Evolutionary conservation across 2,329 filamentous ascomycete species (phyloP), one percentile per base, ranked within the genome.

Genomic region (Cercospora berteroae): DNA sequence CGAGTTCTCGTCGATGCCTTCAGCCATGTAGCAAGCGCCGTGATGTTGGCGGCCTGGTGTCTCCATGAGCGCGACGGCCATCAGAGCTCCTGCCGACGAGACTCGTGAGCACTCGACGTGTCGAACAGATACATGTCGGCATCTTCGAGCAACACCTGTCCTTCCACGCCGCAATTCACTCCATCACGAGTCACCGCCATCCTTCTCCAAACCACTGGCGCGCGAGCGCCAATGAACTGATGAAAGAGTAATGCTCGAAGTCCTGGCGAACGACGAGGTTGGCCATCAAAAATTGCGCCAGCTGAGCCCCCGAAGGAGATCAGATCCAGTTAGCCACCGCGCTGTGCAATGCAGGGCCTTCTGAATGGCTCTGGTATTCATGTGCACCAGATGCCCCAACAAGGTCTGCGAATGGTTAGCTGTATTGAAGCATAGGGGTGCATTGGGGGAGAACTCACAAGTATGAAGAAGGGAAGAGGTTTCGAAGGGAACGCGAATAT

Each of bases 271-370:
- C 48, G 13, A 36, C 16, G 16, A 33, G 27, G 27, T 6, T 58
- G 55, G 55, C 27, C 27, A 58, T 58, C 31, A 36, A 58, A 52
- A 52, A 52, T 52, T 52, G 23, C 48, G 48, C 48, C 48, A 52
- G 48, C 48, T 58, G 55, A 58, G 31, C 27, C 55, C 55, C 29
- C 55, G 63, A 65, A 65, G 63, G 63, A 65, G 63, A 65, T 48
- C 29, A 55, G 50, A 55, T 55, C 50, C 50, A 55, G 20, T 25
- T 9, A 25, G 50, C 50, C 50, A 29, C 63, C 63, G 57, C 63
- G 63, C 63, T 60, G 63, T 65, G 63, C 63, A 65, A 65, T 65
- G 63, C 57, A 65, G 63, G 55, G 42, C 39, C 27, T 61, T 61
- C 36, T 52, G 7, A 29, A 58, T 58, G 55, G 55, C 55, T 58